phyloP scores from a whole-genome alignment of 176 grass and related monocot species.

The Cenchrus purpureus region DNA sequence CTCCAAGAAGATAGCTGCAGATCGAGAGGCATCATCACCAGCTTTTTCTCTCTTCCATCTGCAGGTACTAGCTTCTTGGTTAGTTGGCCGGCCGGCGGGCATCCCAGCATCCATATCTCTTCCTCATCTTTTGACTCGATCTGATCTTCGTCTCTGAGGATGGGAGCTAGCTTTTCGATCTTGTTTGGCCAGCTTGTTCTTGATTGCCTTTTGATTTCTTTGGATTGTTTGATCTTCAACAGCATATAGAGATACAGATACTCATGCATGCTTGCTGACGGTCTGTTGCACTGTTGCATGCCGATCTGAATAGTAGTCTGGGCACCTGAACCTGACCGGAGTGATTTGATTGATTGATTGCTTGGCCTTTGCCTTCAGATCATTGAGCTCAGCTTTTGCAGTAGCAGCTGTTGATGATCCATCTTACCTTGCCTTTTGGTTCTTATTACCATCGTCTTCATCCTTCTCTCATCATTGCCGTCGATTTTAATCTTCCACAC shows the following conservation, averaged over 20 bases:
- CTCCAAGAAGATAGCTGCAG: not conserved
- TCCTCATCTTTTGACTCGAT: not conserved
- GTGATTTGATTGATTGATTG: not conserved
- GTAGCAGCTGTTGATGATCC: not conserved
- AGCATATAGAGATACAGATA: not conserved
- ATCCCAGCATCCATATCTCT: not conserved
- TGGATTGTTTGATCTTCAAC: too few species aligned
- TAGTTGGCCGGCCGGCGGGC: not conserved
- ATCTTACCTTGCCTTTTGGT: not conserved
- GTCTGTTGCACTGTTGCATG: conserved; percentile 7
- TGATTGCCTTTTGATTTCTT: not conserved
- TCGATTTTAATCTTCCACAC: not conserved
- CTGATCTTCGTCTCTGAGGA: not conserved
- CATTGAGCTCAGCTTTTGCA: conserved; percentile 5
- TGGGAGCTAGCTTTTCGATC: too few species aligned
- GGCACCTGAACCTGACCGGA: not conserved
- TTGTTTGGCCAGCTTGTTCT: not conserved
- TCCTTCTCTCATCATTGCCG: not conserved
- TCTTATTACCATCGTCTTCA: not conserved
- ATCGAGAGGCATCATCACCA: not conserved
- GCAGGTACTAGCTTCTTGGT: not conserved
- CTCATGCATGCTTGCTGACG: not conserved
- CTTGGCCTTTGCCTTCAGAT: not conserved
- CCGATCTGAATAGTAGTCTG: not conserved
- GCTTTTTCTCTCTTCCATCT: conserved; percentile 1